These are phyloP conservation scores for Pelargonium fulgidum DNA, from an alignment of 441 rosid species.

Conservation along the genomic window DNA sequence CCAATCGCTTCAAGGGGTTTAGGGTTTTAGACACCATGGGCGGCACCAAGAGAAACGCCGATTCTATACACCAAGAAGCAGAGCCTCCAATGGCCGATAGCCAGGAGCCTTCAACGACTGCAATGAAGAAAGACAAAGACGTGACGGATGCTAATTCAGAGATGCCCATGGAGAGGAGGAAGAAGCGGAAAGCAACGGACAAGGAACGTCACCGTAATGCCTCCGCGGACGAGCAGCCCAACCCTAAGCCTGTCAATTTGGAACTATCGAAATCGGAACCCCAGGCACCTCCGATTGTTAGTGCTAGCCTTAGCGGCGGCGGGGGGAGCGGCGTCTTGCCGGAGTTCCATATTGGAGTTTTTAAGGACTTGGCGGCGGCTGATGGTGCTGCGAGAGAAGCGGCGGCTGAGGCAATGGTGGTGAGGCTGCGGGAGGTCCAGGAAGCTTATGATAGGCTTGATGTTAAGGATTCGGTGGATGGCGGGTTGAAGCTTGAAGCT, in stretches of 20 bases:
- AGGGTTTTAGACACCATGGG: conserved; percentile 37
- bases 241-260: conserved; percentile 20
- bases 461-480: conserved; percentile 43
- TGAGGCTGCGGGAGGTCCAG: conserved; percentile 65
- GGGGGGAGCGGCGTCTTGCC: conserved; percentile 30
- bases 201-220: conserved; percentile 48
- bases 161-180: conserved; percentile 71
- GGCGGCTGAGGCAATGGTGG: conserved; percentile 57
- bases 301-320: conserved; percentile 7
- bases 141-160: conserved; percentile 15
- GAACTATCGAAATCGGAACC: conserved; percentile 10
- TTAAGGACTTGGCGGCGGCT: conserved; percentile 60
- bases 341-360: conserved; percentile 64
- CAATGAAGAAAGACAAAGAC: background rate
- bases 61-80: conserved; percentile 22
- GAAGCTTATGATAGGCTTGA: conserved; percentile 49
- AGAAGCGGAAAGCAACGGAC: conserved; percentile 64
- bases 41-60: conserved; percentile 48
- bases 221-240: conserved; percentile 22
- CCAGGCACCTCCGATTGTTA: conserved; percentile 3
- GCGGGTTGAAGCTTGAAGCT: conserved; percentile 67
- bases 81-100: conserved; percentile 18
- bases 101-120: conserved; percentile 28
- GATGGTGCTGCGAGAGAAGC: conserved; percentile 51
- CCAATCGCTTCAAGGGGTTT: background rate